phyloP scores from a whole-genome alignment of 2,329 filamentous ascomycete species.

The Apiospora malaysiana region DNA sequence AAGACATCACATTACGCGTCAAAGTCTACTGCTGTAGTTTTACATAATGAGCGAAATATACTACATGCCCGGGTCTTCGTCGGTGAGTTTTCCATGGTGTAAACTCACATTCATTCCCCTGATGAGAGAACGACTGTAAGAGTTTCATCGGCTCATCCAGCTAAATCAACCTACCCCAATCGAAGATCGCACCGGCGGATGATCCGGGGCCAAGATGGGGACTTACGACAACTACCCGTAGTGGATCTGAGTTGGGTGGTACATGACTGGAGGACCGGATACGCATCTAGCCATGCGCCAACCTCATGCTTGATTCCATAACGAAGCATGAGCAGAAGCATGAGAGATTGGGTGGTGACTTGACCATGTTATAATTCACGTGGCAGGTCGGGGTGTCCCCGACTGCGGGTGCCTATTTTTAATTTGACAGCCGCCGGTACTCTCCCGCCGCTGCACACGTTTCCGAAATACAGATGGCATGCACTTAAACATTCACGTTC shows the following conservation, averaged over 20 bases:
- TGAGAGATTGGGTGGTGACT: not conserved
- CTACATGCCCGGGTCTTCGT: not conserved
- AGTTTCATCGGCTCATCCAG: slow-evolving; percentile 3
- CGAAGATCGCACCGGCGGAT: slow-evolving; percentile 8
- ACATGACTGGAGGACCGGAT: not conserved
- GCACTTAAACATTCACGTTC: not conserved
- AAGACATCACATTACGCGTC: not conserved
- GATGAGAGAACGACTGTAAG: not conserved
- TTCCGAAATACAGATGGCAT: not conserved
- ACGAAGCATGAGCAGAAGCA: not conserved
- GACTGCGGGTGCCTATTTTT: not conserved
- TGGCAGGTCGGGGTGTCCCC: slow-evolving; percentile 2
- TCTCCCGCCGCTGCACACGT: not conserved
- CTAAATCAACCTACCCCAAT: not conserved
- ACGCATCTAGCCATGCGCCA: not conserved
- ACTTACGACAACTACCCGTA: slow-evolving; percentile 16
- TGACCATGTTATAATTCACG: not conserved
- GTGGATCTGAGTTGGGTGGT: not conserved
- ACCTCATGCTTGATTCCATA: not conserved
- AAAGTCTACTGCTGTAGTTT: not conserved
- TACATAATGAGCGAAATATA: not conserved
- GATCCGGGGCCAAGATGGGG: slow-evolving; percentile 14
- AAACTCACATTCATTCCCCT: not conserved
- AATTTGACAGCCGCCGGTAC: not conserved
- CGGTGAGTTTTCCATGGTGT: not conserved